Evolutionary conservation across 345 rosid genomes (phyloP).

Genomic region (Leavenworthia alabamica): DNA sequence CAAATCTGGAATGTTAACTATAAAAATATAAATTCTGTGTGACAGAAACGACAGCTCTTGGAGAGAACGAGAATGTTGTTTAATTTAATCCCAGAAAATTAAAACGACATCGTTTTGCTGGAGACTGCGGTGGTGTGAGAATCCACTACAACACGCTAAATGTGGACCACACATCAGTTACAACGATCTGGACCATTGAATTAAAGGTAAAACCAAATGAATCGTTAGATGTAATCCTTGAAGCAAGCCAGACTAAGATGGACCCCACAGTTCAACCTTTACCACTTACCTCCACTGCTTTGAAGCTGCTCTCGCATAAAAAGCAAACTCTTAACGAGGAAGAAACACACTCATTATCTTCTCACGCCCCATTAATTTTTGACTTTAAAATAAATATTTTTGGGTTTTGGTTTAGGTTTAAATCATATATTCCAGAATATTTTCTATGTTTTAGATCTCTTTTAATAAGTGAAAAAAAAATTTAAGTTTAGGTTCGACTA

Average conservation of each 20-base stretch:
- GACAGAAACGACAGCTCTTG: neutral
- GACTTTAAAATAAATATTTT: neutral
- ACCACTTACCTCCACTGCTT: conserved; percentile 14
- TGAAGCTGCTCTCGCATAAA: neutral
- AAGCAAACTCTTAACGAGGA: conserved; percentile 30
- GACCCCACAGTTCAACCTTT: conserved; percentile 23
- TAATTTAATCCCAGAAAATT: neutral
- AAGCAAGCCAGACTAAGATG: conserved; percentile 21
- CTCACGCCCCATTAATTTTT: neutral
- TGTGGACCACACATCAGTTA: neutral
- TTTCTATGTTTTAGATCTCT: conserved; percentile 1
- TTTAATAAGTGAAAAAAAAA: neutral
- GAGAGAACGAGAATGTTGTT: conserved; percentile 13
- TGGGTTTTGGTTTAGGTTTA: neutral
- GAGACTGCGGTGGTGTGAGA: neutral
- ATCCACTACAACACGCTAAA: neutral
- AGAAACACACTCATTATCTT: conserved; percentile 21
- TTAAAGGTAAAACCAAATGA: neutral
- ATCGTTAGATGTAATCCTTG: conserved; percentile 20
- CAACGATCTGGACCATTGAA: conserved; percentile 21
- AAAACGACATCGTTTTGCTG: neutral
- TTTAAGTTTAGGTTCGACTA: neutral
- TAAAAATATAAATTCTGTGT: neutral
- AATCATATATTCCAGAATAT: neutral
- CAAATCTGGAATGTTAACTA: conserved; percentile 1